Evolutionary conservation across 495 filamentous ascomycete species (phyloP), one percentile per base, ranked within the genome.

Genomic region (Penicillium angulare): DNA sequence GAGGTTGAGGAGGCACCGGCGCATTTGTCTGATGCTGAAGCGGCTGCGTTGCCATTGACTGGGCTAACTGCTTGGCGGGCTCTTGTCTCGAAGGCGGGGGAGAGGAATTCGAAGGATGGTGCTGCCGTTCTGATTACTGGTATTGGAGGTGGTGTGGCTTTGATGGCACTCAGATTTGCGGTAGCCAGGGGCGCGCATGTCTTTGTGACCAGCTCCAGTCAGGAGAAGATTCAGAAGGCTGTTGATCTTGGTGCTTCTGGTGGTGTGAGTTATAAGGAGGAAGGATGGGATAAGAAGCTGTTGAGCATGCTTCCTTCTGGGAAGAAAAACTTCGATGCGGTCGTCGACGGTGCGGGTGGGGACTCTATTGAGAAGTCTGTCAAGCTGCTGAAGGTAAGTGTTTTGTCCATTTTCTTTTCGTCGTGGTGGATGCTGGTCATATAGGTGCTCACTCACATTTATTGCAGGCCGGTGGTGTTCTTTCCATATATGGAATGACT

Each of bases 1-100:
- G 89, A 96, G 62, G 76, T 93, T 7, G 89, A 92, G 51, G 74
- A 79, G 50, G 84, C 83, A 13, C 91, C 92, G 3, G 74, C 61
- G 45, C 88, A 95, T 69, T 69, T 97, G 7, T 75, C 69, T 0
- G 68, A 85, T 47, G 76, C 74, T 0, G 89, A 95, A 69, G 89
- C 86, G 0, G 92, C 90, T 0, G 89, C 88, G 12, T 56, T 97
- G 24, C 90, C 91, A 1, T 65, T 96, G 26, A 86, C 86, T 0
- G 92, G 90, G 0, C 61, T 95, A 55, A 97, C 92, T n/a, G 92
- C 76, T 9, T 97, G 88, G 87, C 74, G 92, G 27, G 91, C 92
- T 0, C 68, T 91, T 45, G 78, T 91, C 17, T 86, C 76, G 2
- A 97, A 92, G 62, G 78, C 75, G 29, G 80, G 74, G 0, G 74